Percentiles rank a stretch among this genome's conserved stretches.
Conservation (phyloP, 768 basidiomycete species). For the Leucogyrophana mollusca region DNA sequence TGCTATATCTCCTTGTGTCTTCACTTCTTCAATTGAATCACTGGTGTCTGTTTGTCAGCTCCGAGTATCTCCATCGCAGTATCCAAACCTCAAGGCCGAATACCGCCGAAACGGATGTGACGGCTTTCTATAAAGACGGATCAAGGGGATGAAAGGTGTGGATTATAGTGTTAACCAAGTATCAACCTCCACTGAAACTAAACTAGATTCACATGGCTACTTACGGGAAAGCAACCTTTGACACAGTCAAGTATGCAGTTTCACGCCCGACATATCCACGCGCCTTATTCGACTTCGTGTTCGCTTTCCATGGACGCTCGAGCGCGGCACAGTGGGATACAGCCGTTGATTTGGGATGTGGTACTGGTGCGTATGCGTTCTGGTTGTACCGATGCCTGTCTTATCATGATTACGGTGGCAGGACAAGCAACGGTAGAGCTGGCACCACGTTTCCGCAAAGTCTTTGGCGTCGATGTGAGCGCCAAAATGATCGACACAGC, state of each 20-base stretch:
- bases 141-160: no score
- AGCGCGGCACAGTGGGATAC: slow-evolving; percentile 41
- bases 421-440: slow-evolving; percentile 72
- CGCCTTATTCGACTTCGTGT: slow-evolving; percentile 61
- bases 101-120: no score
- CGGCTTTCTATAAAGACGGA: no score
- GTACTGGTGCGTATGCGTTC: slow-evolving; percentile 50
- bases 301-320: slow-evolving; percentile 48
- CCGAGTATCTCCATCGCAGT: no score
- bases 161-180: no score
- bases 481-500: slow-evolving; percentile 67
- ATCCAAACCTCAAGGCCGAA: no score
- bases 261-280: slow-evolving; percentile 74
- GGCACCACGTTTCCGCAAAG: slow-evolving; percentile 51
- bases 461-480: slow-evolving; percentile 75
- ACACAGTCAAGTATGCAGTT: slow-evolving; percentile 63
- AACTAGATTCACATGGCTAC: no score
- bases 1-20: no score
- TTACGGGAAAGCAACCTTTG: slow-evolving; percentile 70
- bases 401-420: slow-evolving; percentile 22
- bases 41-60: no score
- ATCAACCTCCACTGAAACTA: no score
- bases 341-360: slow-evolving; percentile 75
- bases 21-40: no score
- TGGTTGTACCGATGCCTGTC: background rate